These are phyloP conservation scores for Athelia psychrophila DNA, from an alignment of 1,284 basidiomycete genomes.

Conservation along the genomic window DNA sequence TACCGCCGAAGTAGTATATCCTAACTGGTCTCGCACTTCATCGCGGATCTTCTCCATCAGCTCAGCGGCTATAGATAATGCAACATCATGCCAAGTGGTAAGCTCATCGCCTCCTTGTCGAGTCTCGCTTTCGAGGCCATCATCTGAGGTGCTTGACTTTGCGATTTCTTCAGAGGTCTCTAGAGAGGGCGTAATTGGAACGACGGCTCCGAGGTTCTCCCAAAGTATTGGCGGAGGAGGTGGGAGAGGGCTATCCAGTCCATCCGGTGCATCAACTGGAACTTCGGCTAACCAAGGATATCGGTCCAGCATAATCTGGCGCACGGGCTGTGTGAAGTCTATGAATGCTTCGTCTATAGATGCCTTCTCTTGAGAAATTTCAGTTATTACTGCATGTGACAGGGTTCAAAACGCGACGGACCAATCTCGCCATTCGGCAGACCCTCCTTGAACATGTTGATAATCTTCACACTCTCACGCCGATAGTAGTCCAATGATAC, in stretches of 20 bases:
- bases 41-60: constrained; percentile 77
- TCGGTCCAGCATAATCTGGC: constrained; percentile 65
- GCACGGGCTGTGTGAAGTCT: constrained; percentile 80
- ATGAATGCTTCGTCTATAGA: constrained; percentile 88
- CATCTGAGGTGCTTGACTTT: constrained; percentile 11
- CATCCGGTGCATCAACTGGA: constrained; percentile 67
- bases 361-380: constrained; percentile 65
- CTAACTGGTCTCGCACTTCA: constrained; percentile 71
- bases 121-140: constrained; percentile 16
- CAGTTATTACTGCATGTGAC: neutral
- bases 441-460: constrained; percentile 81
- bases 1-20: constrained; percentile 94
- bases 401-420: constrained; percentile 23
- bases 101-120: constrained; percentile 30
- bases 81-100: constrained; percentile 89
- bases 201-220: constrained; percentile 64
- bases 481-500: constrained; percentile 95
- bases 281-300: constrained; percentile 76
- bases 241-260: constrained; percentile 82
- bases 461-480: constrained; percentile 86
- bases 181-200: constrained; percentile 55
- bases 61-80: constrained; percentile 86
- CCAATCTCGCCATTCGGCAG: constrained; percentile 72
- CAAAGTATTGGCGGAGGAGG: constrained; percentile 69
- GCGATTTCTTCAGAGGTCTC: constrained; percentile 7